Conservation (phyloP, 2,329 filamentous ascomycete genomes). For the Albifimbria verrucaria region DNA sequence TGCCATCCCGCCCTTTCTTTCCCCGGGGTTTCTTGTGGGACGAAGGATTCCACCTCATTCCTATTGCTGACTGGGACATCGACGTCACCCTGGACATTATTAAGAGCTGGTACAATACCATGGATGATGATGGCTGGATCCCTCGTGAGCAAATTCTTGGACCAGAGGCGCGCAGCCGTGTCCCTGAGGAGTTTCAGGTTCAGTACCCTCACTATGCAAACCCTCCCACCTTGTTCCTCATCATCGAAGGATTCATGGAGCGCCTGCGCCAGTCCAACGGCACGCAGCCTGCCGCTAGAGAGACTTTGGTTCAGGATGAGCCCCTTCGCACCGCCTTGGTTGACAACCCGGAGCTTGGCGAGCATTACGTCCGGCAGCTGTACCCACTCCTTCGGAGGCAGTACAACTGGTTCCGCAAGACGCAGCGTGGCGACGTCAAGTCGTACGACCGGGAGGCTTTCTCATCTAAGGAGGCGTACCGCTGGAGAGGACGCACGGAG, state of each 20-base stretch:
- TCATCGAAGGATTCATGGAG: slow-evolving; percentile 79
- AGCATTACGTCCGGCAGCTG: slow-evolving; percentile 69
- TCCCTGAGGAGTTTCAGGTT: slow-evolving; percentile 86
- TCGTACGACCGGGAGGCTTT: slow-evolving; percentile 87
- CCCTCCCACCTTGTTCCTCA: slow-evolving; percentile 89
- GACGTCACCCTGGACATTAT: slow-evolving; percentile 85
- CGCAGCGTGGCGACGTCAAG: slow-evolving; percentile 85
- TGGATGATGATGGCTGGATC: slow-evolving; percentile 98
- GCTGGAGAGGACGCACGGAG: slow-evolving; percentile 88
- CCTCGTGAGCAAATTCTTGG: slow-evolving; percentile 94
- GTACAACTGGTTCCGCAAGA: slow-evolving; percentile 92
- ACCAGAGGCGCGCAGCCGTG: slow-evolving; percentile 87
- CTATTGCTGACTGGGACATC: slow-evolving; percentile 90
- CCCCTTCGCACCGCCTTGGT: slow-evolving; percentile 61
- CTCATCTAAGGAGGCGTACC: slow-evolving; percentile 87
- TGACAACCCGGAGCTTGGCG: slow-evolving; percentile 63
- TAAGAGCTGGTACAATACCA: slow-evolving; percentile 91
- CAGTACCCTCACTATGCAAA: slow-evolving; percentile 98
- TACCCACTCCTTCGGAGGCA: slow-evolving; percentile 87
- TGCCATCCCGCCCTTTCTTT: slow-evolving; percentile 94
- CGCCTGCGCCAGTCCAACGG: slow-evolving; percentile 62
- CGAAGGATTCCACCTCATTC: slow-evolving; percentile 91
- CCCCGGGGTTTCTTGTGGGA: slow-evolving; percentile 97
- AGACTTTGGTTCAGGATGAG: slow-evolving; percentile 39
- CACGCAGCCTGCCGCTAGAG: slow-evolving; percentile 38